Evolutionary conservation across 129 eudicot genomes (phyloP).

Genomic region (Lactuca sativa): DNA sequence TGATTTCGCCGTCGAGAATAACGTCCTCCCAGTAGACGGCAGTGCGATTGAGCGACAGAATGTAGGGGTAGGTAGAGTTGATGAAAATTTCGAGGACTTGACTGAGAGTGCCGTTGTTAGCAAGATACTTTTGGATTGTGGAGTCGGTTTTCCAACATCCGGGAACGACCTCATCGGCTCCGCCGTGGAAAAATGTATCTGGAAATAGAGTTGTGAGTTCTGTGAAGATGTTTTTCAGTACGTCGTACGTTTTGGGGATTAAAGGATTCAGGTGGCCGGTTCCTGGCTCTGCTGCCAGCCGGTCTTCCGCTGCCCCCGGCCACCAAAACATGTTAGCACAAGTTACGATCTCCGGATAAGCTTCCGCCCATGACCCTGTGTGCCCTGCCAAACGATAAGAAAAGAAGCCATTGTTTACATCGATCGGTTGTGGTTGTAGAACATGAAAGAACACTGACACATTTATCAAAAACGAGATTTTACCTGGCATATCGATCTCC

Average conservation of each 20-base stretch:
- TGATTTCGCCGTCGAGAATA: constrained; percentile 52
- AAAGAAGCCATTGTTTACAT: background rate
- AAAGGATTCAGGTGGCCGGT: constrained; percentile 92
- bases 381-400: constrained; percentile 52
- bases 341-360: constrained; percentile 84
- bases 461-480: background rate
- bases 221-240: constrained; percentile 52
- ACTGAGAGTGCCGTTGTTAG: constrained; percentile 57
- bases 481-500: constrained; percentile 93
- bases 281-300: constrained; percentile 91
- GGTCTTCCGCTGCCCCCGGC: constrained; percentile 72
- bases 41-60: constrained; percentile 58
- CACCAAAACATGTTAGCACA: constrained; percentile 88
- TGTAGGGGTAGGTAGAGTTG: constrained; percentile 60
- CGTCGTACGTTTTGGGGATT: constrained; percentile 72
- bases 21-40: constrained; percentile 92
- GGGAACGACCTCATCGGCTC: constrained; percentile 78
- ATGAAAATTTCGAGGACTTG: constrained; percentile 70
- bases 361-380: constrained; percentile 88
- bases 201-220: constrained; percentile 72
- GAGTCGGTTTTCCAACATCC: constrained; percentile 87
- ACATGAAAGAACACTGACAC: no score
- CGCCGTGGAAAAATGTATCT: constrained; percentile 70
- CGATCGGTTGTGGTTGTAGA: background rate
- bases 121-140: constrained; percentile 49